A percentile compares a stretch with the other conserved stretches of the same genome.
These are phyloP conservation scores for Mucor racemosus DNA, from an alignment of 371 early-diverging fungal genomes.

Conservation along the genomic window DNA sequence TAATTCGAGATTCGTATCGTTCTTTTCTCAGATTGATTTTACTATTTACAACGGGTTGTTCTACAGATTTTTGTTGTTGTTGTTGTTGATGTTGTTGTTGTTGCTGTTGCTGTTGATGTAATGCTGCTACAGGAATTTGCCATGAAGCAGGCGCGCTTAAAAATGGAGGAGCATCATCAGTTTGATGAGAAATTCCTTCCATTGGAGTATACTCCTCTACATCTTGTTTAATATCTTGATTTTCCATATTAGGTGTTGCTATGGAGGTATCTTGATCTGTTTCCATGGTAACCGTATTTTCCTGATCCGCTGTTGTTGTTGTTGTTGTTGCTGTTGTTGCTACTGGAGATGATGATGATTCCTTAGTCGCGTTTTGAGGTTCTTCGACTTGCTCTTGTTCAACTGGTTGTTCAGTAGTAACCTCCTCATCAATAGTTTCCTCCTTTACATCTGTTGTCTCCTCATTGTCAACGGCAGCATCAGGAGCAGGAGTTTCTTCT, in stretches of 20 bases:
- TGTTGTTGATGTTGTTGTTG: conserved; percentile 11
- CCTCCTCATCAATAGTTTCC: background rate
- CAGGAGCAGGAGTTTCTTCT: conserved; percentile 2
- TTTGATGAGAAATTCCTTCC: background rate
- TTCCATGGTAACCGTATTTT: background rate
- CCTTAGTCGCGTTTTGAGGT: background rate
- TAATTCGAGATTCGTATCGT: conserved; percentile 56
- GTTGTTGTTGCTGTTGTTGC: background rate
- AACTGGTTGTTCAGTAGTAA: background rate
- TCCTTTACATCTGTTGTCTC: background rate
- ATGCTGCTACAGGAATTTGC: conserved; percentile 59
- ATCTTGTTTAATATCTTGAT: background rate
- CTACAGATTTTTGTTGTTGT: conserved; percentile 14
- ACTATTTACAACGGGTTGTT: conserved; percentile 13
- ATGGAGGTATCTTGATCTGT: background rate
- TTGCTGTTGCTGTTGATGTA: conserved; percentile 33
- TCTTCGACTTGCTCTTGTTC: conserved; percentile 5
- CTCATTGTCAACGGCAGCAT: background rate
- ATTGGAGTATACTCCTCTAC: conserved; percentile 3
- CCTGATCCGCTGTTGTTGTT: background rate
- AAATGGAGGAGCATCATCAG: conserved; percentile 18
- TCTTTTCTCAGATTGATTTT: conserved; percentile 52
- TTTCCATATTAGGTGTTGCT: background rate
- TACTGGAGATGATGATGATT: conserved; percentile 6
- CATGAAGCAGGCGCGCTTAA: conserved; percentile 57